These are phyloP conservation scores for Trichopus zeylanicus DNA, from an alignment of 116 monocot genomes.

Conservation along the genomic window DNA sequence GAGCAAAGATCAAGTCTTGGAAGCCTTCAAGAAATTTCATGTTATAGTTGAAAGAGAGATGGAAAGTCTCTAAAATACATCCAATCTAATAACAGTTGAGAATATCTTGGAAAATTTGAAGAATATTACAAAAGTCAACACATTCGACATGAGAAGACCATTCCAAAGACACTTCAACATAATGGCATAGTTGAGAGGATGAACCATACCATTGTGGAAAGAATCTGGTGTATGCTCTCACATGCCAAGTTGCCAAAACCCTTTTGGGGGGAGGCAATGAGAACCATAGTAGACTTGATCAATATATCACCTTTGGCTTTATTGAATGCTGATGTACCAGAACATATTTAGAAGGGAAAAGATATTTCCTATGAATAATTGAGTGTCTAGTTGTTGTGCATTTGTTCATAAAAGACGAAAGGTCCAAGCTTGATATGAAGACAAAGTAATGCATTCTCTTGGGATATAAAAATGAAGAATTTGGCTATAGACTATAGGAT, in stretches of 20 bases:
- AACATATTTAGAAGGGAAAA: no score
- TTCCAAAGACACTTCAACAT: not conserved
- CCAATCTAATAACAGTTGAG: slow-evolving; percentile 8
- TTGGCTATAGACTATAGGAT: not conserved
- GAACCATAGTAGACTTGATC: not conserved
- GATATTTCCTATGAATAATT: no score
- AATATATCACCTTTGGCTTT: not conserved
- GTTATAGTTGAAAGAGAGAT: no score
- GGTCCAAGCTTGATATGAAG: not conserved
- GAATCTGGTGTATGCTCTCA: not conserved
- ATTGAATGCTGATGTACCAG: not conserved
- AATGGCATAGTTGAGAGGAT: not conserved
- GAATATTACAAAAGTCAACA: slow-evolving; percentile 1
- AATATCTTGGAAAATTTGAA: not conserved
- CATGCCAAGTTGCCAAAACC: not conserved
- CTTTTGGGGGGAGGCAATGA: not conserved
- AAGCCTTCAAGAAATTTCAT: no score
- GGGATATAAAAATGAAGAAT: not conserved
- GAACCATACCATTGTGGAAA: not conserved
- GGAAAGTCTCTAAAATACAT: no score
- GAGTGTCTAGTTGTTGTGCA: no score
- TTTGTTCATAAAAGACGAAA: not conserved
- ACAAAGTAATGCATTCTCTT: not conserved
- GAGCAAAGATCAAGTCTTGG: no score
- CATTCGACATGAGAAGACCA: slow-evolving; percentile 9